phyloP scores from a whole-genome alignment of 169 alveolate genomes.

The Eimeria sp. region DNA sequence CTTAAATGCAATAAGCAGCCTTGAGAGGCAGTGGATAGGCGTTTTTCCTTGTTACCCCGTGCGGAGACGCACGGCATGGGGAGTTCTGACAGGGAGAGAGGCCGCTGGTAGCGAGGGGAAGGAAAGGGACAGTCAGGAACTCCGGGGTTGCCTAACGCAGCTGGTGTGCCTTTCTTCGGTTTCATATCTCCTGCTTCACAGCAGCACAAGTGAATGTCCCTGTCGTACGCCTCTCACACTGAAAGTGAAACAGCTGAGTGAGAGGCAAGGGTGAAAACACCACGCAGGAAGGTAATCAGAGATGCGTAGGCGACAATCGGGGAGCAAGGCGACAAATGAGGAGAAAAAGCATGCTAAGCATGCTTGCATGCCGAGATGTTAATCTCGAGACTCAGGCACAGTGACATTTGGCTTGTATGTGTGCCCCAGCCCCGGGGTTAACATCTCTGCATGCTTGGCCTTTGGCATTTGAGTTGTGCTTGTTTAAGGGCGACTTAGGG shows the following conservation, averaged over 20 bases:
- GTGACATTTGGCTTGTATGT: background rate
- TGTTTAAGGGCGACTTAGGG: background rate
- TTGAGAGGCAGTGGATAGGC: background rate
- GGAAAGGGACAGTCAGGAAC: background rate
- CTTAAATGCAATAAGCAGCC: background rate
- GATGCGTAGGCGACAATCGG: background rate
- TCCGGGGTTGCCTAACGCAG: background rate
- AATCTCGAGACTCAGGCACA: background rate
- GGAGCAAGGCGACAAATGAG: background rate
- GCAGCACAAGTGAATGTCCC: background rate
- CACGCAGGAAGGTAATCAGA: background rate
- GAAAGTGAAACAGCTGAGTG: background rate
- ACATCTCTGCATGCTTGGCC: too few species aligned
- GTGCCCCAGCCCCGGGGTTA: too few species aligned
- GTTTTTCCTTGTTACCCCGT: background rate
- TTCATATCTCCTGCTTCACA: background rate
- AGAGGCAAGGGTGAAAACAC: background rate
- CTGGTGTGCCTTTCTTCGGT: background rate
- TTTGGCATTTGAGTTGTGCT: too few species aligned
- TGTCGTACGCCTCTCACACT: background rate
- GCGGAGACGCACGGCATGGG: conserved; percentile 28
- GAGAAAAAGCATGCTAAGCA: background rate
- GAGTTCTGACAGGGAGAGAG: conserved; percentile 25
- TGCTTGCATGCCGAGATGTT: background rate
- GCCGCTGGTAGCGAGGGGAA: conserved; percentile 51